A percentile compares a stretch with the other conserved stretches of the same genome.
These are phyloP conservation scores for Fusarium sp. DNA, from an alignment of 2,329 filamentous ascomycete species.

Conservation along the genomic window DNA sequence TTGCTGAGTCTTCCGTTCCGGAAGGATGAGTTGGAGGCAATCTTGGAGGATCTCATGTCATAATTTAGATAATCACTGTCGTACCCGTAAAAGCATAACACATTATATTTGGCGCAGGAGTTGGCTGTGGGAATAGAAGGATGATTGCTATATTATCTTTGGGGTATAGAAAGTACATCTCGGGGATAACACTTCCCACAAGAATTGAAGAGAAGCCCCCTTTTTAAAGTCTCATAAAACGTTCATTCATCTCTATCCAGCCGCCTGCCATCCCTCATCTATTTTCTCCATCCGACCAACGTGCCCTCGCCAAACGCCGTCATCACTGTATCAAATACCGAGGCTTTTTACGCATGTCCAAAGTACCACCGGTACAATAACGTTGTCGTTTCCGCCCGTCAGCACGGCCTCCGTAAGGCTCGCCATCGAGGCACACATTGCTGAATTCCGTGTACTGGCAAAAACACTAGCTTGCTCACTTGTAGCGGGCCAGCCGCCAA, in stretches of 20 bases:
- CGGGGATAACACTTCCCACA: constrained; percentile 2
- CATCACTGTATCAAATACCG: constrained; percentile 56
- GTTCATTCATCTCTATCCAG: constrained; percentile 37
- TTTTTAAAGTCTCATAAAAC: constrained; percentile 30
- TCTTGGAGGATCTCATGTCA: constrained; percentile 76
- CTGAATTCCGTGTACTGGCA: constrained; percentile 70
- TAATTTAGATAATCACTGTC: constrained; percentile 28
- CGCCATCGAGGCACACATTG: constrained; percentile 79
- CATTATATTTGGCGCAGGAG: constrained; percentile 15
- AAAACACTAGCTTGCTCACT: constrained; percentile 51
- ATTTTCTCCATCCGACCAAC: background rate
- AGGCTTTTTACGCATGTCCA: constrained; percentile 92
- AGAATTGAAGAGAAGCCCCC: background rate
- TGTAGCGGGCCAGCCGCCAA: constrained; percentile 78
- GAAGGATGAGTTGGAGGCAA: constrained; percentile 87
- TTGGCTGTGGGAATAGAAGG: constrained; percentile 6
- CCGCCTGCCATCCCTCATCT: constrained; percentile 14
- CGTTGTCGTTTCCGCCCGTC: constrained; percentile 98
- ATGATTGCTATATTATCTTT: constrained; percentile 11
- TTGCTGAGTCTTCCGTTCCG: constrained; percentile 86
- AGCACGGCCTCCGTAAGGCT: constrained; percentile 95
- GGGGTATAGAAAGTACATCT: constrained; percentile 27
- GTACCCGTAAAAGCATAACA: constrained; percentile 6
- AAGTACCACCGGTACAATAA: constrained; percentile 90
- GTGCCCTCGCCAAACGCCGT: constrained; percentile 25